Base-by-base conservation (phyloP, 345 rosid genomes). In the Garcia nutans region DNA sequence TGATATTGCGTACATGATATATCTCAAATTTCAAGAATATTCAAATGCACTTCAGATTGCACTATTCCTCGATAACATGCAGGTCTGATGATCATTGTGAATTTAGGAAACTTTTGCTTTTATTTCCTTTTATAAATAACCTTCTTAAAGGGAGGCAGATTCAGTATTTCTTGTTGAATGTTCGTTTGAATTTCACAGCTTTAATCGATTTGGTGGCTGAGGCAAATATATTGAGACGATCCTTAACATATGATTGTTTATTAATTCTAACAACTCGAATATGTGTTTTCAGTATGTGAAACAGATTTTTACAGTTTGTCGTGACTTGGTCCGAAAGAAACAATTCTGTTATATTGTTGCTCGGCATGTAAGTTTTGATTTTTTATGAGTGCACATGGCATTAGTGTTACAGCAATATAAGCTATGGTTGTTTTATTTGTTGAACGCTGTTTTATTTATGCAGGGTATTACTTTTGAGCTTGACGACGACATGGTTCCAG, bases 311-410 rank as follows among this genome's bases (percentile, higher is more conserved):
- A 85, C 83, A 54, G 88, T 93, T 70, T 96, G 99, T 65, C 77
- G 87, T 72, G 91, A 92, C 81, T 65, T 83, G 65, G 79, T 82
- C 61, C 85, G 58, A 71, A 93, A 88, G 92, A 96, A 89, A 87
- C 97, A 96, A 77, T 92, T 96, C 74, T 89, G 93, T 78, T 96
- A 92, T 82, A 92, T 96, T 71, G 82, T 96, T 80, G 91, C 93
- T 66, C 91, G 98, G 49, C 98, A 93, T 84, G 99, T 93, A 84
- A 88, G 97, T 88, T 49, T 72, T 60, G 8, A 15, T 28, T 76
- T 56, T 24, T 68, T 13, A 19, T 6, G 23, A 45, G 8, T 52
- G 16, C 56, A 63, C 71, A 44, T 50, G 49, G 8, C 22, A 0
- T 64, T 6, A 10, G 22, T 80, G 64, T 15, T 28, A 6, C 8